phyloP scores from a whole-genome alignment of 352 stramenopile genomes.

The Globisporangium splendens region DNA sequence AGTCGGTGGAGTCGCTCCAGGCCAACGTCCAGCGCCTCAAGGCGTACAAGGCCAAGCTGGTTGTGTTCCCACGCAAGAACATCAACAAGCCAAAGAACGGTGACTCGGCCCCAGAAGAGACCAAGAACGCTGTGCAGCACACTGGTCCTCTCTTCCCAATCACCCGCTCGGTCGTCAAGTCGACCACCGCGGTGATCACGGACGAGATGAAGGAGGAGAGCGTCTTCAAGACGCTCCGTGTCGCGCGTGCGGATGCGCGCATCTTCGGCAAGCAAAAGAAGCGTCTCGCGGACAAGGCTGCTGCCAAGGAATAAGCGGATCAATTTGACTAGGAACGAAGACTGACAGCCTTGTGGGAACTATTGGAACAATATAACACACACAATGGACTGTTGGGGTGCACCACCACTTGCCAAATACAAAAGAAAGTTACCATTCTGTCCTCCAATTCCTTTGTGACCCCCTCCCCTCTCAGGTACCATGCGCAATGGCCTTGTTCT shows the following conservation, averaged over 20 bases:
- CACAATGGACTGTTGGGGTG: slow-evolving; percentile 16
- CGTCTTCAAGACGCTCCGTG: slow-evolving; percentile 80
- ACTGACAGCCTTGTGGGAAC: slow-evolving; percentile 38
- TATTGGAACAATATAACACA: slow-evolving; percentile 60
- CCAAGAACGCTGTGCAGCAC: slow-evolving; percentile 91
- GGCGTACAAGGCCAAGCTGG: slow-evolving; percentile 98
- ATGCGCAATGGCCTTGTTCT: too few species aligned
- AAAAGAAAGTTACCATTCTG: slow-evolving; percentile 11
- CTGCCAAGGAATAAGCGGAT: slow-evolving; percentile 71
- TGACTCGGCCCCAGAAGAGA: slow-evolving; percentile 90
- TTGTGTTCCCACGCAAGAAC: slow-evolving; percentile 98
- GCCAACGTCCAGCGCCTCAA: slow-evolving; percentile 98
- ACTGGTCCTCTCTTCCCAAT: slow-evolving; percentile 78
- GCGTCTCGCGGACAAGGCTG: slow-evolving; percentile 85
- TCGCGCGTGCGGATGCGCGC: slow-evolving; percentile 82
- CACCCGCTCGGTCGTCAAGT: slow-evolving; percentile 71
- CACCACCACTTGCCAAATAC: slow-evolving; percentile 12
- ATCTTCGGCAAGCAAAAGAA: slow-evolving; percentile 89
- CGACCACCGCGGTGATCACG: slow-evolving; percentile 75
- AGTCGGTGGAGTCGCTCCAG: slow-evolving; percentile 94
- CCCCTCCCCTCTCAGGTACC: not conserved
- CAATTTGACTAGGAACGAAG: slow-evolving; percentile 2
- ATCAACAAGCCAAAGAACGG: slow-evolving; percentile 94
- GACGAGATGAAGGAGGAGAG: slow-evolving; percentile 84
- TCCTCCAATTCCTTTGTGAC: not conserved